Conservation (phyloP, 2,329 filamentous ascomycete genomes). For the Harringtonia aguacate region DNA sequence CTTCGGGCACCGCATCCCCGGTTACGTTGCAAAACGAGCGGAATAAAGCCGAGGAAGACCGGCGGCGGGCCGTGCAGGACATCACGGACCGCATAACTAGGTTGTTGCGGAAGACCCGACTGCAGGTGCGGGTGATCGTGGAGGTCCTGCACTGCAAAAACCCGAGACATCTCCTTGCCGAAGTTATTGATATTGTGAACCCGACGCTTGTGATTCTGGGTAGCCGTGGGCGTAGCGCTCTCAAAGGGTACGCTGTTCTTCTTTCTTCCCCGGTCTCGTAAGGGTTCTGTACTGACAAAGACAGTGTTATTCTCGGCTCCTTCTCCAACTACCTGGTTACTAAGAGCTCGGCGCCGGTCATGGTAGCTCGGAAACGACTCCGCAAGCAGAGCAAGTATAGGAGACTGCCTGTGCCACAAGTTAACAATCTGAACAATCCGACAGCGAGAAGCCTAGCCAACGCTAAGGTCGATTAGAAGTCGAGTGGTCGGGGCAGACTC, state of each 20-base stretch:
- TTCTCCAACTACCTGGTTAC: slow-evolving; percentile 97
- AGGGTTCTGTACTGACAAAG: not conserved
- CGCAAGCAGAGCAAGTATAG: slow-evolving; percentile 79
- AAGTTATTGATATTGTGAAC: slow-evolving; percentile 88
- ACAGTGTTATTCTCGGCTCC: slow-evolving; percentile 81
- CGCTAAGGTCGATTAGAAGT: slow-evolving; percentile 60
- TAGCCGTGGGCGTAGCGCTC: slow-evolving; percentile 77
- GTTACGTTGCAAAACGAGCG: slow-evolving; percentile 35
- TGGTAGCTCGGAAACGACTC: slow-evolving; percentile 89
- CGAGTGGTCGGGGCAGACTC: not conserved
- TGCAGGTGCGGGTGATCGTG: slow-evolving; percentile 88
- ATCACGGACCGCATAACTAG: slow-evolving; percentile 80
- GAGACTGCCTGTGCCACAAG: slow-evolving; percentile 57
- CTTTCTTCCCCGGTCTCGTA: not conserved
- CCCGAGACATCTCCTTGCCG: slow-evolving; percentile 88
- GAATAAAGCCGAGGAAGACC: slow-evolving; percentile 62
- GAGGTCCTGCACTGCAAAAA: slow-evolving; percentile 99
- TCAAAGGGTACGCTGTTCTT: slow-evolving; percentile 68
- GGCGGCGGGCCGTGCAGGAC: slow-evolving; percentile 67
- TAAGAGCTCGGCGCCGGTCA: slow-evolving; percentile 92
- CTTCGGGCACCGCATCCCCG: slow-evolving; percentile 16
- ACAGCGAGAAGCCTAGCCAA: slow-evolving; percentile 54
- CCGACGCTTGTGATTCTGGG: slow-evolving; percentile 91
- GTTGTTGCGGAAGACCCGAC: slow-evolving; percentile 75
- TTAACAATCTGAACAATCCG: slow-evolving; percentile 72